phyloP scores from a whole-genome alignment of 2,329 filamentous ascomycete genomes.

The Paraphaeosphaeria minitans region DNA sequence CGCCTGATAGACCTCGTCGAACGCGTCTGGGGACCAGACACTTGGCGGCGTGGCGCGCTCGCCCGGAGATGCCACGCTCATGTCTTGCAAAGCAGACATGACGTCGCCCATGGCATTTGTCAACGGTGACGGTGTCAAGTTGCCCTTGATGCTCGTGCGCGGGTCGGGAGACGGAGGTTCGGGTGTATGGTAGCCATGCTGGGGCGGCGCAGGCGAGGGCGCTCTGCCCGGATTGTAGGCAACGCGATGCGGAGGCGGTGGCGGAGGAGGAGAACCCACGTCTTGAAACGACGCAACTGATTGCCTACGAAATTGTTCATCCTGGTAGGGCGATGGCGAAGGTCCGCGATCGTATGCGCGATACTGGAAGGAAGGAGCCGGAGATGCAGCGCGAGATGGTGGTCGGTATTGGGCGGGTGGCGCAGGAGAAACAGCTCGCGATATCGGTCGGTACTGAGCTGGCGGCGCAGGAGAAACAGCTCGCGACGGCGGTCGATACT shows the following conservation, averaged over 20 bases:
- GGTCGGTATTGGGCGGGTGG: conserved; percentile 32
- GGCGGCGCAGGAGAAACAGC: conserved; percentile 38
- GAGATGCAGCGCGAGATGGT: conserved; percentile 36
- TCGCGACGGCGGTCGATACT: conserved; percentile 32
- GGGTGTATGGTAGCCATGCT: conserved; percentile 62
- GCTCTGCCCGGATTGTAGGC: conserved; percentile 54
- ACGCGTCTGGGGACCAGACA: conserved; percentile 91
- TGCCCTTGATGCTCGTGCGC: conserved; percentile 31
- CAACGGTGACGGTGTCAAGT: conserved; percentile 82
- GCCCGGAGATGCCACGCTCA: conserved; percentile 66
- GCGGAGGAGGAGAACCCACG: conserved; percentile 71
- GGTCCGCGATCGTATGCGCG: conserved; percentile 46
- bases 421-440: conserved; percentile 37
- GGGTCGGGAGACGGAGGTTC: conserved; percentile 68
- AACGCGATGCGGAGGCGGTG: conserved; percentile 77
- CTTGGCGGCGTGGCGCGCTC: conserved; percentile 65
- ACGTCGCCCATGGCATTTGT: conserved; percentile 97
- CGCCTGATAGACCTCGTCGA: conserved; percentile 62
- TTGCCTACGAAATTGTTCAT: conserved; percentile 19
- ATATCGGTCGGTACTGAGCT: conserved; percentile 28
- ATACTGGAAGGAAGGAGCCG: conserved; percentile 44
- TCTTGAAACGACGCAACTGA: conserved; percentile 45
- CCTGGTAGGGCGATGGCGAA: conserved; percentile 46
- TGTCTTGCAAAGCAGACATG: conserved; percentile 90
- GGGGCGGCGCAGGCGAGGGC: conserved; percentile 41